Percentiles rank a stretch among this genome's conserved stretches.
Evolutionary conservation across 73 alveolate genomes (phyloP).

Genomic region (Tetrahymena borealis): DNA sequence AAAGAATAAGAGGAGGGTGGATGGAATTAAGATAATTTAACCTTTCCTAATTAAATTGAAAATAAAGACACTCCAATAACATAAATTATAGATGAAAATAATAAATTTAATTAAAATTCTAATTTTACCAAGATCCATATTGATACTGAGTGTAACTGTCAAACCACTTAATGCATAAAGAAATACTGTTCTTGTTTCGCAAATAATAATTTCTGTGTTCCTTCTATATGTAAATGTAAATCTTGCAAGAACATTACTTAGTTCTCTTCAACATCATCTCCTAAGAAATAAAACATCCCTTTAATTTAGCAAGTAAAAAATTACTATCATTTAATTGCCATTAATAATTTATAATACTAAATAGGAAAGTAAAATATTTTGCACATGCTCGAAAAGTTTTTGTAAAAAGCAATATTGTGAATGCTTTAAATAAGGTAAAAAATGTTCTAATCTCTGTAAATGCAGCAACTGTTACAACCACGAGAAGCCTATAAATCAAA

Average conservation of each 20-base stretch:
- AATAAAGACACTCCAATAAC: background rate
- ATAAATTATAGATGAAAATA: background rate
- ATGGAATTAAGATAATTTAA: background rate
- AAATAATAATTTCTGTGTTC: background rate
- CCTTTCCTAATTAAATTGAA: background rate
- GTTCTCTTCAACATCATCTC: background rate
- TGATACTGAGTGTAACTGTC: background rate
- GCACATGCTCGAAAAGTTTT: background rate
- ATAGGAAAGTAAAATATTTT: background rate
- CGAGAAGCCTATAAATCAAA: too few relatives aligned
- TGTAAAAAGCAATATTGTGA: background rate
- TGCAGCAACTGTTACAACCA: background rate
- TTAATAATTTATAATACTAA: background rate
- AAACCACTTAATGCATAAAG: background rate
- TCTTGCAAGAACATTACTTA: background rate
- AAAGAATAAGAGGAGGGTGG: background rate
- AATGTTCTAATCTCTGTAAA: background rate
- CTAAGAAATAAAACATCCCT: background rate
- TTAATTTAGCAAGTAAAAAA: background rate
- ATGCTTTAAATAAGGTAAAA: background rate
- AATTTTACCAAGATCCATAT: background rate
- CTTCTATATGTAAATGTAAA: background rate
- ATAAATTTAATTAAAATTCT: background rate
- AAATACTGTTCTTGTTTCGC: background rate
- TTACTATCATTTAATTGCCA: background rate